Percentiles rank a stretch among this genome's conserved stretches.
These are phyloP conservation scores for Ceratobasidium theobromae DNA, from an alignment of 1,284 basidiomycete genomes.

Conservation along the genomic window DNA sequence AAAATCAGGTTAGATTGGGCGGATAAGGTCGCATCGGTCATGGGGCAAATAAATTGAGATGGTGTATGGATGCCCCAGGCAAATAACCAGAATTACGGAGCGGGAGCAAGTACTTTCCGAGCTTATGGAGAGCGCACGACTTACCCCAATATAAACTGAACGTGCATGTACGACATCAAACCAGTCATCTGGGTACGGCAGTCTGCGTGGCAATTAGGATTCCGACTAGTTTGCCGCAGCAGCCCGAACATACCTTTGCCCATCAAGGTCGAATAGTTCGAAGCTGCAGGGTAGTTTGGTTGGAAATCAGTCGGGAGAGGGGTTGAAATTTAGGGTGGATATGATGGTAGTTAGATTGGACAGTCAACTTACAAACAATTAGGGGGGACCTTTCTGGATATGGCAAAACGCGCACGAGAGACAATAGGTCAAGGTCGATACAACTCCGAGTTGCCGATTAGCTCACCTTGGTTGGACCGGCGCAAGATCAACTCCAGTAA, in stretches of 20 bases:
- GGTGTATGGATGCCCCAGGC: not conserved
- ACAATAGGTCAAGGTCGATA: constrained; percentile 20
- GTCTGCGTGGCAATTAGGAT: constrained; percentile 32
- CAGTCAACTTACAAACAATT: constrained; percentile 62
- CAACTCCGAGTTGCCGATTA: constrained; percentile 21
- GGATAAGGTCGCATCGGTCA: not conserved
- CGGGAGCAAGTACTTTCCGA: not conserved
- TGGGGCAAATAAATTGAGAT: not conserved
- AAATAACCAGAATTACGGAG: not conserved
- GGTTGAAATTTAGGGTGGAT: not conserved
- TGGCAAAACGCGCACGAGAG: constrained; percentile 35
- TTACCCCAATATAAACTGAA: constrained; percentile 61
- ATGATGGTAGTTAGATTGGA: not conserved
- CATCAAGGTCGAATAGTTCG: constrained; percentile 63
- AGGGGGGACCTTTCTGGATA: constrained; percentile 57
- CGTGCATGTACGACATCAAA: constrained; percentile 69
- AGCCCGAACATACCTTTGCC: constrained; percentile 39
- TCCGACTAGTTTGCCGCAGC: not conserved
- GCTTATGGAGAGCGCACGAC: constrained; percentile 36
- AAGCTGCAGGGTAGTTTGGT: constrained; percentile 49
- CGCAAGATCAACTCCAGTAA: constrained; percentile 66
- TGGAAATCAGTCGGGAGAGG: constrained; percentile 36
- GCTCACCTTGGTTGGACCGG: constrained; percentile 66
- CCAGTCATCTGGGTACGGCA: constrained; percentile 61
- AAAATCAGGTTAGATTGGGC: constrained; percentile 24